Evolutionary conservation across 768 basidiomycete species (phyloP), one percentile per base, ranked within the genome.

Genomic region (Trametes villosa): DNA sequence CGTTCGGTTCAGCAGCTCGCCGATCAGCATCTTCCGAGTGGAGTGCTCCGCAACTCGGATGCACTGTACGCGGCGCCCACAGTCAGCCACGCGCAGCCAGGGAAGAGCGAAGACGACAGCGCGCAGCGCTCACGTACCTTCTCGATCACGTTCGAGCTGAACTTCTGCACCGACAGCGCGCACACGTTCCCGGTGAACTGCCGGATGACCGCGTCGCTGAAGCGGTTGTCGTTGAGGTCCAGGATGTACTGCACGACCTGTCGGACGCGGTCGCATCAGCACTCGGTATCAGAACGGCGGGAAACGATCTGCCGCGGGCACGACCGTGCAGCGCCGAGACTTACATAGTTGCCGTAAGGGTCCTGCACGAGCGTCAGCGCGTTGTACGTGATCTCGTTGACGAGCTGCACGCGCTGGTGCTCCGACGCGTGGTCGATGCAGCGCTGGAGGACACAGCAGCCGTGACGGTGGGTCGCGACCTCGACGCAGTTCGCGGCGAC

Each of bases 401-500:
- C 97, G 38, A 99, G 85, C 76, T 98, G 97, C 58, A 96, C 81
- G 42, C 96, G 89, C 71, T 99, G 97, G 57, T 89, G 85, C 66
- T 98, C 95, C 5, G 95, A 95, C 0, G 97, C 97, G 70, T 99
- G 97, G 71, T 99, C 97, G 69, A 99, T 92, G 76, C 96, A 98
- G 61, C 97, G 86, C 75, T 99, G 97, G 44, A 99, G 81, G 54
- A 99, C 97, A 74, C 97, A 99, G 76, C 97, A 98, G 17, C 97
- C 97, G 70, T 99, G 97, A 63, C 94, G 91, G 71, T 96, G 94
- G 45, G 94, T 96, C 17, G 97, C 97, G 64, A 99, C 97, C 77
- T 99, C 97, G 53, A 99, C 94, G 70, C 97, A 97, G 77, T 98
- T 98, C 33, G 94, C 92, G 27, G 97, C 97, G 34, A 99, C 96